These are phyloP conservation scores for Asterionellopsis glacialis DNA, from an alignment of 108 stramenopile genomes.

Conservation along the genomic window DNA sequence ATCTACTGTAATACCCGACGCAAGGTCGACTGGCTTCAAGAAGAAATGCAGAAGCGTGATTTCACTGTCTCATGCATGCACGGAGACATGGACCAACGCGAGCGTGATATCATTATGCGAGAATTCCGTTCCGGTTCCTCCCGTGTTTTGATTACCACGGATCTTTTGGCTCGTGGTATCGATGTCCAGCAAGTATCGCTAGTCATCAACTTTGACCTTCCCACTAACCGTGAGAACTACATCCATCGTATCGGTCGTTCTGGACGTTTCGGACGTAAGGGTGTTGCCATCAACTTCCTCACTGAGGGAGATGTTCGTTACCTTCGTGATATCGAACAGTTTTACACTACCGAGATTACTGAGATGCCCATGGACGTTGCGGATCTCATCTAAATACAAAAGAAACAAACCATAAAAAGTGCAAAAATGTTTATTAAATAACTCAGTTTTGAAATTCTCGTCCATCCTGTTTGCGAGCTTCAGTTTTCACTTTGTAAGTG, in stretches of 20 bases:
- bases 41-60: constrained; percentile 94
- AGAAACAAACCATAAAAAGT: constrained; percentile 4
- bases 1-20: constrained; percentile 99
- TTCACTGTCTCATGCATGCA: constrained; percentile 99
- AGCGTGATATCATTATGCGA: constrained; percentile 99
- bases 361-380: constrained; percentile 97
- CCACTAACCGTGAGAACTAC: constrained; percentile 99
- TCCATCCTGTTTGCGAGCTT: background rate
- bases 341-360: constrained; percentile 98
- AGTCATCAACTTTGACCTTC: constrained; percentile 99
- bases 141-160: constrained; percentile 99
- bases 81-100: constrained; percentile 99
- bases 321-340: constrained; percentile 98
- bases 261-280: constrained; percentile 99
- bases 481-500: too few species aligned
- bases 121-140: constrained; percentile 99
- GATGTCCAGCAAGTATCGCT: constrained; percentile 99
- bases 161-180: constrained; percentile 94
- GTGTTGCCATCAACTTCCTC: constrained; percentile 99
- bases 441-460: background rate
- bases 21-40: constrained; percentile 99
- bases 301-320: constrained; percentile 96
- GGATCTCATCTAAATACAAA: constrained; percentile 78
- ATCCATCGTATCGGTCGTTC: constrained; percentile 99
- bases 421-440: constrained; percentile 5